Evolutionary conservation across 2,329 filamentous ascomycete genomes (phyloP).

Genomic region (Shiraia bambusicola): DNA sequence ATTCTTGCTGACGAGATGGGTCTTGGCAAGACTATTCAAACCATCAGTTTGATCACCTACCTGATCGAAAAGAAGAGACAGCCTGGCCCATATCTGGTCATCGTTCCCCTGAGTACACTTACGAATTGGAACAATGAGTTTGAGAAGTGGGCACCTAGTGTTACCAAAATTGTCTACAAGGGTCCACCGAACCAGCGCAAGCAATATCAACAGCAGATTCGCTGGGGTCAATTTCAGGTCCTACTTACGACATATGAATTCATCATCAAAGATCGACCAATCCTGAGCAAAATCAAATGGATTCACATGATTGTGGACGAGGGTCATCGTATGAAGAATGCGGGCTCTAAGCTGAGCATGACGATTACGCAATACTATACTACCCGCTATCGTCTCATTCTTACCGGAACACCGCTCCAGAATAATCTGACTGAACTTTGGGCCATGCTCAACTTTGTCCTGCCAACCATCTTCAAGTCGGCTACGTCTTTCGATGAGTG

Average conservation of each 20-base stretch:
- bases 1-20: slow-evolving; percentile 99
- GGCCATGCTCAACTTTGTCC: slow-evolving; percentile 97
- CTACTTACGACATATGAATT: slow-evolving; percentile 98
- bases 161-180: slow-evolving; percentile 92
- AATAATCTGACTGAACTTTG: slow-evolving; percentile 96
- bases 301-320: slow-evolving; percentile 99
- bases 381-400: slow-evolving; percentile 91
- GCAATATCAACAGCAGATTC: slow-evolving; percentile 88
- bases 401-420: slow-evolving; percentile 94
- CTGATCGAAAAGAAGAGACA: slow-evolving; percentile 95
- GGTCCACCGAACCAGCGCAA: slow-evolving; percentile 87
- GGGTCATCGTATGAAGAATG: slow-evolving; percentile 99
- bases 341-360: slow-evolving; percentile 90
- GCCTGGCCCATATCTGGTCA: slow-evolving; percentile 89
- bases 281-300: slow-evolving; percentile 99
- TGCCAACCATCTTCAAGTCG: slow-evolving; percentile 98
- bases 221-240: slow-evolving; percentile 93
- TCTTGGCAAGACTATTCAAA: slow-evolving; percentile 99
- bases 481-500: slow-evolving; percentile 98
- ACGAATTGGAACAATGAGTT: slow-evolving; percentile 99
- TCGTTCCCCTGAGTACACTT: slow-evolving; percentile 92
- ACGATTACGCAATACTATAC: slow-evolving; percentile 95
- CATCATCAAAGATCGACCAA: slow-evolving; percentile 96
- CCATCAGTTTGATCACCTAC: slow-evolving; percentile 95
- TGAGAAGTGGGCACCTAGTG: slow-evolving; percentile 94